phyloP scores from a whole-genome alignment of 2,329 filamentous ascomycete genomes.

The Aciculosporium take region DNA sequence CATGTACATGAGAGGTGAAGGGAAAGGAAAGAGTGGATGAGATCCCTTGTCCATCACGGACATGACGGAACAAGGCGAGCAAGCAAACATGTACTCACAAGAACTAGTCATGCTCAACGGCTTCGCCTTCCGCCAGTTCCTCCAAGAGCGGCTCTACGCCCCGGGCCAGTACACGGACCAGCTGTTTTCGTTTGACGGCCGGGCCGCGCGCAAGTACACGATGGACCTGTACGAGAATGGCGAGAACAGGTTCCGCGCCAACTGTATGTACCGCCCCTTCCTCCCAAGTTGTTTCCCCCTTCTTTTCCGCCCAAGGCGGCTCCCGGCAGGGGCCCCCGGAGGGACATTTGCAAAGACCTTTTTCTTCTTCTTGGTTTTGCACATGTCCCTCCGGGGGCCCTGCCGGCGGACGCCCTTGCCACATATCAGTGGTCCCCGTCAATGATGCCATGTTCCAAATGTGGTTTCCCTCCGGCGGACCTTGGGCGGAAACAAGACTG shows the following conservation, averaged over 20 bases:
- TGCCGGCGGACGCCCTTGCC: too few species aligned
- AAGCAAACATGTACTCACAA: too few species aligned
- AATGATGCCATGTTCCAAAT: too few species aligned
- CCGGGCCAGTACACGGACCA: background rate
- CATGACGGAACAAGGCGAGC: too few species aligned
- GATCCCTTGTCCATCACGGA: too few species aligned
- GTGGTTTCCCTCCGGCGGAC: too few species aligned
- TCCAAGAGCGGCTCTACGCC: background rate
- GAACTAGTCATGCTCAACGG: slow-evolving; percentile 2
- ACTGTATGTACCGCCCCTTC: background rate
- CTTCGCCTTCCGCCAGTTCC: slow-evolving; percentile 1
- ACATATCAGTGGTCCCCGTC: too few species aligned
- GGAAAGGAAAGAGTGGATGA: background rate
- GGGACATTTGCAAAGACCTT: too few species aligned
- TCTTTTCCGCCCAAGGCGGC: background rate
- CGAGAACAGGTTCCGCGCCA: background rate
- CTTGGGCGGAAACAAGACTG: too few species aligned
- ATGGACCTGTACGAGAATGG: background rate
- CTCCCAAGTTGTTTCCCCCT: background rate
- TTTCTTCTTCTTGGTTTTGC: background rate
- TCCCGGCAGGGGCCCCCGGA: too few species aligned
- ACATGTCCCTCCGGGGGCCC: too few species aligned
- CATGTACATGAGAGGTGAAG: background rate
- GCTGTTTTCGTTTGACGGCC: background rate
- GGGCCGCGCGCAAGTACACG: background rate